These are phyloP conservation scores for Lathyrus aphaca DNA, from an alignment of 306 rosid species.

Conservation along the genomic window DNA sequence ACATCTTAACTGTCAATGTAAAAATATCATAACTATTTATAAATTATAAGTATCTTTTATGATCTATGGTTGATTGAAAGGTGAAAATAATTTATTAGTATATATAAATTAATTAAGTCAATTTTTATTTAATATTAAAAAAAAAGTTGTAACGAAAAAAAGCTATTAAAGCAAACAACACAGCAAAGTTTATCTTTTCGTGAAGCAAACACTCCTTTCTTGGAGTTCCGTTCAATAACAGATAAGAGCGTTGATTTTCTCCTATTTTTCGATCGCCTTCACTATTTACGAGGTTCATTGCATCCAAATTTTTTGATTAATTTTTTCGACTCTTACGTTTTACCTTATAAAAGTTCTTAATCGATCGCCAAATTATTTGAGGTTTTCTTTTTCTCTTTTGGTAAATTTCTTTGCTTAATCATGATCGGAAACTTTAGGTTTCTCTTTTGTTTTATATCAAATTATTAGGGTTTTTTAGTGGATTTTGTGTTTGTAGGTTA, in stretches of 20 bases:
- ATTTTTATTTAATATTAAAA: neutral
- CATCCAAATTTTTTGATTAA: neutral
- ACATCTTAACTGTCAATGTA: too few relatives aligned
- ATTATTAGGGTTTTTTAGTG: neutral
- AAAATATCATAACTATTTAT: too few relatives aligned
- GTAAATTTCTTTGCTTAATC: neutral
- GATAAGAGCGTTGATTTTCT: slow-evolving; percentile 32
- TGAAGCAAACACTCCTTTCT: slow-evolving; percentile 43
- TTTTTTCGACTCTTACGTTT: neutral
- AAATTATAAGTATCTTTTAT: too few relatives aligned
- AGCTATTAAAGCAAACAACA: slow-evolving; percentile 12
- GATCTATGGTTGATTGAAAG: too few relatives aligned
- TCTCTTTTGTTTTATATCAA: slow-evolving; percentile 8
- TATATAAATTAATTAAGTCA: neutral
- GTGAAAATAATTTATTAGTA: too few relatives aligned
- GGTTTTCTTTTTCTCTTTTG: slow-evolving; percentile 36
- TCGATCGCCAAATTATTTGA: neutral
- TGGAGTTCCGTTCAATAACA: slow-evolving; percentile 34
- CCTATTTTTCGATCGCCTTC: slow-evolving; percentile 39
- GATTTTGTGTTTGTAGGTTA: slow-evolving; percentile 3
- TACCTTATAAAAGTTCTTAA: slow-evolving; percentile 6
- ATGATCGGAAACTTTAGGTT: neutral
- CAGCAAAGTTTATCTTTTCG: slow-evolving; percentile 18
- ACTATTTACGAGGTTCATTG: slow-evolving; percentile 46
- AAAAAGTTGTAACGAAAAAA: neutral